Base-by-base conservation (phyloP, 108 stramenopile genomes). In the Conticribra guillardii region DNA sequence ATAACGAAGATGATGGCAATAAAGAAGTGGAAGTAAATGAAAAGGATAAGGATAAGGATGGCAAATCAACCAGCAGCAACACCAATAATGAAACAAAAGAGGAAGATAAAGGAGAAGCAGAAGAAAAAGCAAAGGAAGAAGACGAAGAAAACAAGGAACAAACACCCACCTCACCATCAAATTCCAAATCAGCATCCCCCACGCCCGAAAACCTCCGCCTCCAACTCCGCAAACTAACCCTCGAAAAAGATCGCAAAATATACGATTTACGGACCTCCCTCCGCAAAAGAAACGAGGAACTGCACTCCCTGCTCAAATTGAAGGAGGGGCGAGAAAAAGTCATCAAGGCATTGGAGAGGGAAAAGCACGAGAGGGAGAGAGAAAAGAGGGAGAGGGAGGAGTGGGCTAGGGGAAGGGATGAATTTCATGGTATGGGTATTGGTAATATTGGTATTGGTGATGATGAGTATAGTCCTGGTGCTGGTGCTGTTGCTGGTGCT, bases 241-340 rank as follows among this genome's bases (percentile, higher is more conserved):
- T 34, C 32, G 71, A 79, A 5, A 57, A 69, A 48, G 78, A 79
- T 67, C 60, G 65, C 3, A 64, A 63, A 26, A 56, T 79, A 24
- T 67, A 69, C 26, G 31, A 71, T 26, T 54, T 79, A 17, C 78
- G 57, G 29, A 59, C 57, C 37, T 71, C 71, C 14, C 45, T 79
- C 9, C 69, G 64, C 0, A 64, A 71, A 37, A 79, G 71, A 50
- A 79, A 79, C 47, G 78, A 79, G 1, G 78, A 79, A 61, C 71
- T 71, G 54, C 56, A 37, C 19, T 15, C 52, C 4, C 24, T 79
- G 53, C 46, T 72, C 64, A 46, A 31, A 15, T 4, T 60, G 0
- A 71, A 62, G 50, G 70, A 79, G 17, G 26, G 33, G 19, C 78
- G 71, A 1, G 31, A 11, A 27, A 48, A 56, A 28, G 44, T 54